Evolutionary conservation across 495 filamentous ascomycete species (phyloP).

Genomic region (Sporormia fimetaria): DNA sequence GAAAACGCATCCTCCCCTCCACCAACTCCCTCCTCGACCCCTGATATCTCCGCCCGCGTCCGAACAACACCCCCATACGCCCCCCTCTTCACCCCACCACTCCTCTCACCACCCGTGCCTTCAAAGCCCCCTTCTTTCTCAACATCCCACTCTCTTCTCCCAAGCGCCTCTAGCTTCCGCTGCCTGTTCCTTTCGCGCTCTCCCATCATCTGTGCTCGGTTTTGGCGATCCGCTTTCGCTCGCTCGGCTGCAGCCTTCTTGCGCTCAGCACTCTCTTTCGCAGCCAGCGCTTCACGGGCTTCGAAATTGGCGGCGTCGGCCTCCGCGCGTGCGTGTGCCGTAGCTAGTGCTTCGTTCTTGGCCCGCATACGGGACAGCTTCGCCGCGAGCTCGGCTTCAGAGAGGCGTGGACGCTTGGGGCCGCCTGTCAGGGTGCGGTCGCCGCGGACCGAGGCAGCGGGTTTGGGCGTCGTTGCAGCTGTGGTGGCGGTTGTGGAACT

Average conservation of each 20-base stretch:
- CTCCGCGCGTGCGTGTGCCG: slow-evolving; percentile 54
- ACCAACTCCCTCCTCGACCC: slow-evolving; percentile 6
- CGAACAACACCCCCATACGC: slow-evolving; percentile 47
- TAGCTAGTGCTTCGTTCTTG: slow-evolving; percentile 45
- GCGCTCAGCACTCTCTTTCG: slow-evolving; percentile 10
- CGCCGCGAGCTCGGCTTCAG: slow-evolving; percentile 53
- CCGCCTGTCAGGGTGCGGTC: slow-evolving; percentile 60
- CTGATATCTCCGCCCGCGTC: background rate
- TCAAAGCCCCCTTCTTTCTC: slow-evolving; percentile 54
- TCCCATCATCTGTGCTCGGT: slow-evolving; percentile 50
- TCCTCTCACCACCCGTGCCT: slow-evolving; percentile 33
- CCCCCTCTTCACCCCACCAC: slow-evolving; percentile 42
- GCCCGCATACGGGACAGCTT: slow-evolving; percentile 49
- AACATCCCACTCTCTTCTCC: slow-evolving; percentile 64
- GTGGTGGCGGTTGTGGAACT: slow-evolving; percentile 1
- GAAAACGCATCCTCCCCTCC: background rate
- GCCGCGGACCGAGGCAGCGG: slow-evolving; percentile 48
- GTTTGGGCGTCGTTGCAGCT: slow-evolving; percentile 9
- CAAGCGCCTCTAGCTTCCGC: slow-evolving; percentile 55
- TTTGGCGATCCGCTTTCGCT: slow-evolving; percentile 44
- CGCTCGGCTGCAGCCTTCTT: slow-evolving; percentile 27
- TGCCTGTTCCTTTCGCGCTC: slow-evolving; percentile 62
- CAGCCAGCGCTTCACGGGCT: slow-evolving; percentile 49
- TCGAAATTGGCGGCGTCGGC: slow-evolving; percentile 57
- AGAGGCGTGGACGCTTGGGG: slow-evolving; percentile 43